Percentiles rank a stretch among this genome's conserved stretches.
phyloP scores from a whole-genome alignment of 257 asterid genomes.

The Jacaranda mimosifolia region DNA sequence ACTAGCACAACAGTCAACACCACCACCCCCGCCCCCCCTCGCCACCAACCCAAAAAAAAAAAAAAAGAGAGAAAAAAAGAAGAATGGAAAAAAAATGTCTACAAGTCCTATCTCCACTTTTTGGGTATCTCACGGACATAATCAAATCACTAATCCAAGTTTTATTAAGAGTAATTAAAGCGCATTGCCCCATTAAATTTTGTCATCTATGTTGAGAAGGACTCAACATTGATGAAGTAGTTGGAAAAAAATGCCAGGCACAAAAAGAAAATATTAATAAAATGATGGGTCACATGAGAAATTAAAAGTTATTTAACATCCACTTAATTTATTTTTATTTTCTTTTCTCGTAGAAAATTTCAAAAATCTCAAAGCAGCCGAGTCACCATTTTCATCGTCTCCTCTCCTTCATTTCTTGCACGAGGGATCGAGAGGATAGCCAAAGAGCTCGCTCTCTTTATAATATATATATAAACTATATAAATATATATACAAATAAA shows the following conservation, averaged over 20 bases:
- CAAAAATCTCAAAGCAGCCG: conserved; percentile 33
- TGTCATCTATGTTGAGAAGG: conserved; percentile 30
- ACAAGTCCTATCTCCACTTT: background rate
- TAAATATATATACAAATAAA: conserved; percentile 9
- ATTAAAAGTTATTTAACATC: conserved; percentile 13
- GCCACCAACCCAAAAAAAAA: no score
- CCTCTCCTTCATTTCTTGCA: conserved; percentile 47
- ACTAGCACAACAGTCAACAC: no score
- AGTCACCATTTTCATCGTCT: conserved; percentile 47
- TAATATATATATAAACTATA: conserved; percentile 7
- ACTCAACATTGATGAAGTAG: conserved; percentile 18
- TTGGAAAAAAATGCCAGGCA: conserved; percentile 21
- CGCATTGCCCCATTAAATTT: background rate
- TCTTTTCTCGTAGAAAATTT: conserved; percentile 8
- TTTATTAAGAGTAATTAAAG: background rate
- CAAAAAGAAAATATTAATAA: conserved; percentile 14
- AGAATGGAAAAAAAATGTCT: background rate
- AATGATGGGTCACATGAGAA: conserved; percentile 23
- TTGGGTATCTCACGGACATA: background rate
- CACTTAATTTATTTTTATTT: conserved; percentile 11
- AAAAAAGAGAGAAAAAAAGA: background rate
- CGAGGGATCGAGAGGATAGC: conserved; percentile 49
- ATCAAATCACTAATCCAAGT: background rate
- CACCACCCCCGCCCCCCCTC: no score
- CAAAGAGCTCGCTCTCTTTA: conserved; percentile 39